Evolutionary conservation across 176 grass and related monocot genomes (phyloP), one percentile per base, ranked within the genome.

Genomic region (Triticum timopheevii): DNA sequence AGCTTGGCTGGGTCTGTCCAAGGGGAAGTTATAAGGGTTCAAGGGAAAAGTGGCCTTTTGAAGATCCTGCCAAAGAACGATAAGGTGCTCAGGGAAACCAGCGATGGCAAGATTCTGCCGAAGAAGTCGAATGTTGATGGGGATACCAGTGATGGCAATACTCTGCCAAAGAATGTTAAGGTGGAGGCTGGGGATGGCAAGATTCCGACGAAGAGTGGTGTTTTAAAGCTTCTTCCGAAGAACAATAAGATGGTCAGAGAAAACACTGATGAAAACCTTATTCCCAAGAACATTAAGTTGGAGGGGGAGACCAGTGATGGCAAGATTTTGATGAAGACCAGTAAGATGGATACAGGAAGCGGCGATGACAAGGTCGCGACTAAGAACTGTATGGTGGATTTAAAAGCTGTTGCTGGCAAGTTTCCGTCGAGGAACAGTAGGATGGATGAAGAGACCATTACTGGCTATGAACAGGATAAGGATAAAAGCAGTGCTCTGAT

Each of bases 1-100:
- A 69, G 20, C 66, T 63, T 8, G 15, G 47, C 52, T 30, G 44
- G 15, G 36, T 49, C 65, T 68, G 39, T 44, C 7, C 38, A 28
- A 56, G 56, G 33, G 13, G 85, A 83, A 73, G 65, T 44, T 85
- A 77, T 88, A 75, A 82, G 39, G 62, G 49, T 93, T 45, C 91
- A 93, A 86, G 91, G 88, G 33, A 93, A 83, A 88, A 81, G 79
- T 38, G 91, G 91, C 24, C 66, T 93, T 86, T 79, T 93, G 22
- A 93, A 64, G 82, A 81, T 92, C 67, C 66, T 78, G 17, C 84
- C 64, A 0, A 90, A 83, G 80, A 54, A 65, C 20, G 45, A 78
- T 38, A 78, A 86, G 73, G 45, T 73, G 39, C 6, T 38, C 65
- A 77, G 8, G 31, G 79, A 83, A 62, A 33, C 64, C 12, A 52